Evolutionary conservation across 768 basidiomycete genomes (phyloP).

Genomic region (Chalciporus piperatus): DNA sequence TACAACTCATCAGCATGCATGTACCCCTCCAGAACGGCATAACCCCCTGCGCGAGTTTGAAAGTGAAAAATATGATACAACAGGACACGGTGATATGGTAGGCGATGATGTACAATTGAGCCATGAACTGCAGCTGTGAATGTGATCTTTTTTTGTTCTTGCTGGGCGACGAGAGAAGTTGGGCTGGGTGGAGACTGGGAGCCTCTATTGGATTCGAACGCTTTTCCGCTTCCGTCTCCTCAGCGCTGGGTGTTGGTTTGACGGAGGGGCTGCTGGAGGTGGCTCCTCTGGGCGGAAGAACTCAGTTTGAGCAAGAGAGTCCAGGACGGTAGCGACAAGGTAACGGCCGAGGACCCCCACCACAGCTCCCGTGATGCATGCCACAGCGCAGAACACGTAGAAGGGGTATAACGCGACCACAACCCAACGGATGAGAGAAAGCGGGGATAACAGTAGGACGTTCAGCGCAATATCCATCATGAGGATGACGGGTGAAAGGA

Average conservation of each 20-base stretch:
- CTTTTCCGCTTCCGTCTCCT: constrained; percentile 24
- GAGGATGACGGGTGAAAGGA: constrained; percentile 48
- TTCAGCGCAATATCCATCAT: constrained; percentile 40
- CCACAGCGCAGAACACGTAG: constrained; percentile 55
- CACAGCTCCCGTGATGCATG: constrained; percentile 49
- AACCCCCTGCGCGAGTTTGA: not conserved
- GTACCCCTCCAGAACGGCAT: not conserved
- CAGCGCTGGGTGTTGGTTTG: constrained; percentile 11
- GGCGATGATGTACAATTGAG: not conserved
- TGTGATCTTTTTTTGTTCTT: too few species aligned
- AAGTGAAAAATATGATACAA: not conserved
- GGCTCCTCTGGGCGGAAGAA: constrained; percentile 7
- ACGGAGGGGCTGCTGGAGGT: not conserved
- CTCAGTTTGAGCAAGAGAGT: constrained; percentile 10
- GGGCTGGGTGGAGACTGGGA: not conserved
- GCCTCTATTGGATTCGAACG: constrained; percentile 22
- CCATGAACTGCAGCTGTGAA: too few species aligned
- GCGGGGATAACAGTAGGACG: constrained; percentile 46
- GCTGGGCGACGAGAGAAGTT: too few species aligned
- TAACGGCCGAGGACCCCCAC: constrained; percentile 42
- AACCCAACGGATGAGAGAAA: constrained; percentile 35
- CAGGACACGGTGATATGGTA: not conserved
- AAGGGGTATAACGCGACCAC: constrained; percentile 49
- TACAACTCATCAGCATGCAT: not conserved
- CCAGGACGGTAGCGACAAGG: constrained; percentile 10